Conservation (phyloP, 2,329 filamentous ascomycete species). For the Fusarium brevicatenulatum region DNA sequence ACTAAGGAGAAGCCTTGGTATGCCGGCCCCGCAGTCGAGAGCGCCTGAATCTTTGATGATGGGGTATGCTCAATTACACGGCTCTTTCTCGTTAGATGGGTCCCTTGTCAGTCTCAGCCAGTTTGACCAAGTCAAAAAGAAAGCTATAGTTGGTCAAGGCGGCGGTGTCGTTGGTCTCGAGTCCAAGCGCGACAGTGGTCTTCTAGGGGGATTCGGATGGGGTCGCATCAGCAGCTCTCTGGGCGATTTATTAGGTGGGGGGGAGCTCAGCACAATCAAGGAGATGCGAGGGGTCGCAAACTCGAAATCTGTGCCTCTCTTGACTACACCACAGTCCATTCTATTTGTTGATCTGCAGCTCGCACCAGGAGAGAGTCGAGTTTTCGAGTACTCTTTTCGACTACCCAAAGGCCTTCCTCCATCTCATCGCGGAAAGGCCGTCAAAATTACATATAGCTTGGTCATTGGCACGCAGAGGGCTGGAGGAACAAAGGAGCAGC, state of each 20-base stretch:
- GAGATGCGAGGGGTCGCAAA: constrained; percentile 92
- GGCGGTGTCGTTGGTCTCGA: constrained; percentile 88
- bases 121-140: constrained; percentile 96
- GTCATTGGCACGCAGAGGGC: constrained; percentile 91
- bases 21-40: constrained; percentile 56
- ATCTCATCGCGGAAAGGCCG: constrained; percentile 88
- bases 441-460: constrained; percentile 92
- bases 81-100: constrained; percentile 90
- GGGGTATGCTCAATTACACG: constrained; percentile 95
- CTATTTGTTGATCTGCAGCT: constrained; percentile 93
- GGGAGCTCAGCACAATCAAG: constrained; percentile 91
- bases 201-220: constrained; percentile 89
- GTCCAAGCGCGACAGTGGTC: constrained; percentile 77
- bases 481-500: constrained; percentile 79
- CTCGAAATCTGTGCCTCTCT: constrained; percentile 85
- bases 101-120: constrained; percentile 88
- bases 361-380: constrained; percentile 86
- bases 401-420: constrained; percentile 91
- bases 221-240: constrained; percentile 87
- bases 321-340: constrained; percentile 96
- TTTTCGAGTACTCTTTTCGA: constrained; percentile 86
- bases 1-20: constrained; percentile 58
- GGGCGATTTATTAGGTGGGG: constrained; percentile 84
- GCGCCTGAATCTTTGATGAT: constrained; percentile 89
- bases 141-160: constrained; percentile 87